These are phyloP conservation scores for Coelastrella sp. DNA, from an alignment of 139 green algal genomes.

Conservation along the genomic window DNA sequence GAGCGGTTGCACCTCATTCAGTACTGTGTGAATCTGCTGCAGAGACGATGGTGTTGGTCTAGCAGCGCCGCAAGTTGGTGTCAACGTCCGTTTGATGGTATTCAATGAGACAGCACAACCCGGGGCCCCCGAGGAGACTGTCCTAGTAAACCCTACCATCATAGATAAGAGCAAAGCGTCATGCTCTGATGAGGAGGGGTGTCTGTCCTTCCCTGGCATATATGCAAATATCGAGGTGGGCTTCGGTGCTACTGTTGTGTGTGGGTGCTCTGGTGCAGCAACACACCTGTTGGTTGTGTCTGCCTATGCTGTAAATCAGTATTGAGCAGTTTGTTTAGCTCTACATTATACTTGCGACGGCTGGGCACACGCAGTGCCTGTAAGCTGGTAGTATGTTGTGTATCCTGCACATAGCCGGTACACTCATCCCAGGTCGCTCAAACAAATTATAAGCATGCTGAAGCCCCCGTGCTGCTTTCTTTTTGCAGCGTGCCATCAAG, in stretches of 20 bases:
- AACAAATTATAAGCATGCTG: too few species aligned
- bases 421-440: too few species aligned
- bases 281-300: neutral
- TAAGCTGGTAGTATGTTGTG: too few species aligned
- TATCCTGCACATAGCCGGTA: too few species aligned
- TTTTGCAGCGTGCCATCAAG: conserved; percentile 68
- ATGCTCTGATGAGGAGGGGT: conserved; percentile 85
- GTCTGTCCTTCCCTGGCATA: conserved; percentile 90
- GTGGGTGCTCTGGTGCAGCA: too few species aligned
- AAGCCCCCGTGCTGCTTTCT: too few species aligned
- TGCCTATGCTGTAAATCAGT: neutral
- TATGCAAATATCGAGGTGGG: conserved; percentile 79
- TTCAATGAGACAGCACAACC: conserved; percentile 87
- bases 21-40: neutral
- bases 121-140: conserved; percentile 78
- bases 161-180: conserved; percentile 69
- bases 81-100: conserved; percentile 99
- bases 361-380: too few species aligned
- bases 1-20: too few species aligned
- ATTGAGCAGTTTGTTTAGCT: too few species aligned
- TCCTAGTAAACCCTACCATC: conserved; percentile 97
- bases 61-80: conserved; percentile 96
- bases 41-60: conserved; percentile 98
- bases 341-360: too few species aligned
- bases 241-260: too few species aligned